These are phyloP conservation scores for Cutaneotrichosporon cavernicola DNA, from an alignment of 1,284 basidiomycete genomes.

Conservation along the genomic window DNA sequence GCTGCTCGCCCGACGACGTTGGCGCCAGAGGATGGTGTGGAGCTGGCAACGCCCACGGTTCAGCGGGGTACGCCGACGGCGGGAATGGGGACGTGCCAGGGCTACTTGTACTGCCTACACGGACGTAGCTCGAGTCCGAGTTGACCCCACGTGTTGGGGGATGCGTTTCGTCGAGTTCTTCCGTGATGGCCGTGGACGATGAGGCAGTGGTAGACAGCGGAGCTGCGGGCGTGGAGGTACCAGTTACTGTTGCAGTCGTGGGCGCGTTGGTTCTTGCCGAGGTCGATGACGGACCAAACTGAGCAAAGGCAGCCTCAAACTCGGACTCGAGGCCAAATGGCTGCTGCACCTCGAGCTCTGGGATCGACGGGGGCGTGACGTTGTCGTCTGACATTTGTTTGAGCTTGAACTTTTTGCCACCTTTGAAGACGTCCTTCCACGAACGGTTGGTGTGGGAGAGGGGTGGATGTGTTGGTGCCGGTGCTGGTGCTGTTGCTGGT, in stretches of 20 bases:
- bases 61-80: slow-evolving; percentile 20
- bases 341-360: slow-evolving; percentile 24
- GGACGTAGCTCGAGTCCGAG: slow-evolving; percentile 16
- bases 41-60: slow-evolving; percentile 19
- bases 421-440: slow-evolving; percentile 17
- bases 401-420: slow-evolving; percentile 10
- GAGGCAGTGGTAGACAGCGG: slow-evolving; percentile 10
- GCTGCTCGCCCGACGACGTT: slow-evolving; percentile 10
- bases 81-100: slow-evolving; percentile 15
- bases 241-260: background rate
- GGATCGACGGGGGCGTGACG: slow-evolving; percentile 18
- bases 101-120: slow-evolving; percentile 1
- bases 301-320: slow-evolving; percentile 19
- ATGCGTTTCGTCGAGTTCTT: slow-evolving; percentile 12
- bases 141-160: background rate
- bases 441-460: slow-evolving; percentile 1
- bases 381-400: slow-evolving; percentile 8
- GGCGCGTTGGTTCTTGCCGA: background rate
- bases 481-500: slow-evolving; percentile 3
- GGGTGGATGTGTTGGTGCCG: background rate
- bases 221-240: background rate
- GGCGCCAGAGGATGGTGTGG: background rate
- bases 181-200: background rate
- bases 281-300: background rate
- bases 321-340: slow-evolving; percentile 19